phyloP scores from a whole-genome alignment of 768 basidiomycete species.

The Melanogaster broomeanus region DNA sequence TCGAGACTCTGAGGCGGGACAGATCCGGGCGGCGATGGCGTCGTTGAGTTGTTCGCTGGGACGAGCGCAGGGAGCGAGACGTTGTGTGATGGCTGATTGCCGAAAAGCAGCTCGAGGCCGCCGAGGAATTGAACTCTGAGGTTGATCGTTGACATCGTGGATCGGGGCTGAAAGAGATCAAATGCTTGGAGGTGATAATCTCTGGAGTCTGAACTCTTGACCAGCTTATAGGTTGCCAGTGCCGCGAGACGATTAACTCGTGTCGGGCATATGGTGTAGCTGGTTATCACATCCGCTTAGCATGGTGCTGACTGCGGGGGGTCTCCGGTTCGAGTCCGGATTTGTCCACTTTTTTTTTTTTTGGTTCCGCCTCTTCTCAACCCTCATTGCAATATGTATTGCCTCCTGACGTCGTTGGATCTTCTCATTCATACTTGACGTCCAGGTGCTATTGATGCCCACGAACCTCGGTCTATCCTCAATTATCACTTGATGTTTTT shows the following conservation, averaged over 20 bases:
- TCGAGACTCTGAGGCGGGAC: neutral
- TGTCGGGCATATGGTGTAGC: slow-evolving; percentile 42
- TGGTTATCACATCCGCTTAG: slow-evolving; percentile 44
- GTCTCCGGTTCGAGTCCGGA: slow-evolving; percentile 43
- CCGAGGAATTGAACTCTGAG: slow-evolving; percentile 81
- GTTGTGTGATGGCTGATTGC: slow-evolving; percentile 60
- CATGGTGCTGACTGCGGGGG: slow-evolving; percentile 37
- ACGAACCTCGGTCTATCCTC: no score
- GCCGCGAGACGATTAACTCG: no score
- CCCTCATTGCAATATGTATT: no score
- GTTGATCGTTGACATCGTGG: slow-evolving; percentile 20
- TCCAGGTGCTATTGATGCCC: no score
- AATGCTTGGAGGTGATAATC: neutral
- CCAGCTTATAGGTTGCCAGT: no score
- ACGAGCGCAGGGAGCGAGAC: slow-evolving; percentile 55
- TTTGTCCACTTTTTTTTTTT: slow-evolving; percentile 35
- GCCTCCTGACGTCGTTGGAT: no score
- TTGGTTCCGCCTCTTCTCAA: no score
- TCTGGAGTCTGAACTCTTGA: no score
- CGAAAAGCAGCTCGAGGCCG: slow-evolving; percentile 85
- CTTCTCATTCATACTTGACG: no score
- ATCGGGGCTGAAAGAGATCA: neutral
- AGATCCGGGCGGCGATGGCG: neutral
- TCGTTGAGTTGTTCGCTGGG: slow-evolving; percentile 37
- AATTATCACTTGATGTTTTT: no score